Evolutionary conservation across 2,329 filamentous ascomycete genomes (phyloP).

Genomic region (Fusarium aywerte): DNA sequence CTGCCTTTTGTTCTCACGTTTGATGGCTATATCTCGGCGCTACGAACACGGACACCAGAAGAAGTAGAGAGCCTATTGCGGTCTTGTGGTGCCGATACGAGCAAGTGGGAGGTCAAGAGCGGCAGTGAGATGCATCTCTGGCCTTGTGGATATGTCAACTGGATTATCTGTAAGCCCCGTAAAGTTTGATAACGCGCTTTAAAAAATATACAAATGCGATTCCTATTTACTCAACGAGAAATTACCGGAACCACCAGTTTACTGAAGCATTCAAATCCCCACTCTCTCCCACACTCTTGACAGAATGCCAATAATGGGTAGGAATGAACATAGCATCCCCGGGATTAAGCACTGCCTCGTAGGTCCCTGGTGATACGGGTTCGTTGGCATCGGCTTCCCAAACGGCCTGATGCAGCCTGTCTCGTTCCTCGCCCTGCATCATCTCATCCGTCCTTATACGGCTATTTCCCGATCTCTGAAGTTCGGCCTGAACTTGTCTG

Average conservation of each 20-base stretch:
- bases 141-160: constrained; percentile 62
- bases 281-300: constrained; percentile 51
- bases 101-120: constrained; percentile 61
- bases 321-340: constrained; percentile 59
- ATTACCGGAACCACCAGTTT: constrained; percentile 60
- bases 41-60: constrained; percentile 73
- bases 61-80: constrained; percentile 72
- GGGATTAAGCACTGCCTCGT: constrained; percentile 66
- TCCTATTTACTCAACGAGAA: neutral
- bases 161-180: constrained; percentile 60
- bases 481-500: constrained; percentile 58
- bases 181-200: constrained; percentile 14
- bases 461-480: constrained; percentile 52
- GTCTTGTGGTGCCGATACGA: constrained; percentile 58
- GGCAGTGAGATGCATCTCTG: constrained; percentile 61
- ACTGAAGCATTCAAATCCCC: constrained; percentile 56
- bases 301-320: constrained; percentile 60
- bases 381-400: constrained; percentile 64
- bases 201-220: constrained; percentile 2
- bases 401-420: constrained; percentile 72
- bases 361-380: constrained; percentile 48
- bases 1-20: constrained; percentile 74
- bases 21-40: constrained; percentile 74
- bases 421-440: constrained; percentile 84
- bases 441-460: constrained; percentile 82